These are phyloP conservation scores for Colletotrichum sp. DNA, from an alignment of 2,329 filamentous ascomycete genomes.

Conservation along the genomic window DNA sequence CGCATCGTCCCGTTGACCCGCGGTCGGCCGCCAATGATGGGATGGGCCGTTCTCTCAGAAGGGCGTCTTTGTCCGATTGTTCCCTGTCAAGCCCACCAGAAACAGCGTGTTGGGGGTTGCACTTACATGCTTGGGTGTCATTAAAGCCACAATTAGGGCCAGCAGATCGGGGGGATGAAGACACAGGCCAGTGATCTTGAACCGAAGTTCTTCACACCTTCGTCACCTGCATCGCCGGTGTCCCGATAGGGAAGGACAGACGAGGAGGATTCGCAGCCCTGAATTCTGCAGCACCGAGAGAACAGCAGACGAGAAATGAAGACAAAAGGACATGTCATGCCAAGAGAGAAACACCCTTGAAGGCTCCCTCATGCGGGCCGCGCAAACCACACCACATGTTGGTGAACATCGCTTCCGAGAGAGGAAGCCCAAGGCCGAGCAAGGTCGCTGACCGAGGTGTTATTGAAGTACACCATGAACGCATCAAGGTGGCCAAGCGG, in stretches of 20 bases:
- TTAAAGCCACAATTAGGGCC: not conserved
- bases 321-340: not conserved
- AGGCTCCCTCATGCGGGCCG: not conserved
- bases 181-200: not conserved
- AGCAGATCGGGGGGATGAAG: not conserved
- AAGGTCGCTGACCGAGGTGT: not conserved
- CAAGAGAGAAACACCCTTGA: not conserved
- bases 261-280: not conserved
- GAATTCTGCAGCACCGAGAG: not conserved
- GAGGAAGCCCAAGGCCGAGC: not conserved
- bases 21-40: not conserved
- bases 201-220: not conserved
- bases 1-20: slow-evolving; percentile 2
- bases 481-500: not conserved
- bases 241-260: not conserved
- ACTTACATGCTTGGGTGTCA: not conserved
- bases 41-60: not conserved
- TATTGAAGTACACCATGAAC: not conserved
- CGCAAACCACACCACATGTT: not conserved
- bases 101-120: not conserved
- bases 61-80: not conserved
- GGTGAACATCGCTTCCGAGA: not conserved
- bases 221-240: not conserved
- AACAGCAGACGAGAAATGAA: not conserved
- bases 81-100: not conserved